A percentile compares a stretch with the other conserved stretches of the same genome.
Conservation (phyloP, 73 alveolate genomes). For the Paramecium octaurelia region DNA sequence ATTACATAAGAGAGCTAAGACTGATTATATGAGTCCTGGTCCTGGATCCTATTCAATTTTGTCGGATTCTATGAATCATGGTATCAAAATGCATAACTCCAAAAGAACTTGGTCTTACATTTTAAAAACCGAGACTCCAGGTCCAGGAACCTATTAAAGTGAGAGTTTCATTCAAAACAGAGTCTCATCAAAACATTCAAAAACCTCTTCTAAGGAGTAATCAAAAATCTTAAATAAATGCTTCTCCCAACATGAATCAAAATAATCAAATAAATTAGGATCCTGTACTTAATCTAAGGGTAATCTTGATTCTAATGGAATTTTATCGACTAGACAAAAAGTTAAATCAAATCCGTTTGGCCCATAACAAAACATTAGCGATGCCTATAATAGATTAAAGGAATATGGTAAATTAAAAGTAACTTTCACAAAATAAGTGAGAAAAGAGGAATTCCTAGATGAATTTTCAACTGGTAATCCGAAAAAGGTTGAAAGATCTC, state of each 20-base stretch:
- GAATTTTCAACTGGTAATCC: background rate
- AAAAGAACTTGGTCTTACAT: slow-evolving; percentile 15
- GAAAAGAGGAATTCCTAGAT: slow-evolving; percentile 26
- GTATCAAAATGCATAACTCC: background rate
- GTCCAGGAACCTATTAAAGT: slow-evolving; percentile 6
- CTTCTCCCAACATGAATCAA: background rate
- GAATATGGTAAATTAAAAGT: slow-evolving; percentile 41
- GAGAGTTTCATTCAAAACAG: background rate
- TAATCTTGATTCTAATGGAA: background rate
- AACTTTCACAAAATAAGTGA: slow-evolving; percentile 25
- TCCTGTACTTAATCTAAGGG: background rate
- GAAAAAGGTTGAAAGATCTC: background rate
- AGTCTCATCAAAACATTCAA: background rate
- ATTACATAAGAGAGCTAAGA: background rate
- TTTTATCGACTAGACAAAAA: background rate
- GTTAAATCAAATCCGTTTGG: background rate
- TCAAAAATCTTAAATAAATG: background rate
- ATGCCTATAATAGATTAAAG: background rate
- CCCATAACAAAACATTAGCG: background rate
- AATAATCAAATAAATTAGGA: background rate
- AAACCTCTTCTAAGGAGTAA: background rate
- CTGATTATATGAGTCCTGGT: slow-evolving; percentile 18
- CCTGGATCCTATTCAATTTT: slow-evolving; percentile 33
- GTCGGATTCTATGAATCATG: background rate
- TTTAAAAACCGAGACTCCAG: background rate